Base-by-base conservation (phyloP, 2,329 filamentous ascomycete genomes). In the Claviceps monticola region DNA sequence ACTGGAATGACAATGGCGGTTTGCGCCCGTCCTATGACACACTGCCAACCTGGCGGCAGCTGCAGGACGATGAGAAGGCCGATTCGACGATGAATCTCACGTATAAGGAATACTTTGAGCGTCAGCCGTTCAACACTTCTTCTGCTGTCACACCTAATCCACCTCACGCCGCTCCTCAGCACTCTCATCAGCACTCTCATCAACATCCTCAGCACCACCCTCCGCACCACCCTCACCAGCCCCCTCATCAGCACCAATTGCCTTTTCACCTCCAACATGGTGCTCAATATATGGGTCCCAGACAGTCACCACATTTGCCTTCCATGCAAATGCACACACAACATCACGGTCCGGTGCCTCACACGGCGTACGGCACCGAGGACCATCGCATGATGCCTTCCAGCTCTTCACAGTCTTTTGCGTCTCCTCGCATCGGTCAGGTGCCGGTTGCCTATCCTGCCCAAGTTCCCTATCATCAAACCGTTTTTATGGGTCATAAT, bases 321-420 rank as follows among this genome's bases (percentile, higher is more conserved):
- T 82, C 84, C 17, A 87, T 89, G 64, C 85, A 85, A 61, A 82
- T 88, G 67, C 85, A 88, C 60, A 78, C 76, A 26, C 83, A 84
- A 55, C 84, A 86, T 53, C 86, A 89, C 60, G 73, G 70, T 4
- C 84, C 84, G 57, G 78, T 76, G 5, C 78, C 82, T 43, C 79
- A 80, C 50, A 75, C 76, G 16, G 77, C 79, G 3, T 86, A 83
- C 58, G 87, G 83, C 60, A 83, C 82, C 58, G 90, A 95, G 58
- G 86, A 89, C 53, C 87, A 90, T 62, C 81, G 89, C 49, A 95
- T 96, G 86, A 86, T 93, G 70, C 87, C 86, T 53, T 86, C 83
- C 6, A 89, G 84, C 58, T 89, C 86, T 23, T 83, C 83, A 3
- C 88, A 90, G 60, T 88, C 88, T 2, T 93, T 88, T 65, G 84